phyloP scores from a whole-genome alignment of 2,329 filamentous ascomycete species.

The Cadophora malorum region DNA sequence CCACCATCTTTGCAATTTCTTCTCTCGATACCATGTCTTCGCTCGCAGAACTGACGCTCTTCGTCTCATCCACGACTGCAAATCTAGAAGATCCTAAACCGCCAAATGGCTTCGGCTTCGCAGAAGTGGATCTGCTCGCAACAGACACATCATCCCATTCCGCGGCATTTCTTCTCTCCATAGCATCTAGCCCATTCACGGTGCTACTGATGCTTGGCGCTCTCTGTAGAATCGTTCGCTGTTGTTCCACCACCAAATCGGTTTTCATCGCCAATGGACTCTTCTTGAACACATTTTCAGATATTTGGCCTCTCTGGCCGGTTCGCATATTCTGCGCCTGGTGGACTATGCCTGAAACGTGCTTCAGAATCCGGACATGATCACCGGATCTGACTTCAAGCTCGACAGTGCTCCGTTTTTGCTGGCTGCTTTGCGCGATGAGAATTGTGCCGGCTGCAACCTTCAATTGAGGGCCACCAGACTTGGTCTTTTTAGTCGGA shows the following conservation, averaged over 20 bases:
- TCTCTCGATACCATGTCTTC: conserved; percentile 26
- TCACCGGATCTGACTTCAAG: conserved; percentile 34
- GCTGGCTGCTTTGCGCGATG: conserved; percentile 21
- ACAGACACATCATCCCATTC: conserved; percentile 38
- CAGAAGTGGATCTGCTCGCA: conserved; percentile 5
- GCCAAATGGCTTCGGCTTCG: conserved; percentile 14
- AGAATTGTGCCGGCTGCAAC: conserved; percentile 27
- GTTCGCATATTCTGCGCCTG: conserved; percentile 34
- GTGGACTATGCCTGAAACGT: conserved; percentile 35
- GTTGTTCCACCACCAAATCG: conserved; percentile 18
- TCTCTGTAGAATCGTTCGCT: conserved; percentile 14
- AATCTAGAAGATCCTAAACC: conserved; percentile 32
- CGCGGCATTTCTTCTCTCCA: conserved; percentile 35
- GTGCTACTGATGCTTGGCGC: conserved; percentile 20
- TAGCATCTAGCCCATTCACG: conserved; percentile 25
- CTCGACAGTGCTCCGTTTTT: conserved; percentile 7
- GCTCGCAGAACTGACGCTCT: conserved; percentile 19
- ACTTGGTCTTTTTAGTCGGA: conserved; percentile 12
- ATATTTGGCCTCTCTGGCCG: conserved; percentile 28
- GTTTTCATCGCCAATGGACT: neutral
- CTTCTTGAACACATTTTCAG: conserved; percentile 32
- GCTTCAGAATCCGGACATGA: conserved; percentile 32
- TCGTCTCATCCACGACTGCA: conserved; percentile 29
- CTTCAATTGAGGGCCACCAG: conserved; percentile 17
- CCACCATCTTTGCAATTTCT: conserved; percentile 30